Conservation (phyloP, 345 rosid genomes). For the Reutealis trisperma region DNA sequence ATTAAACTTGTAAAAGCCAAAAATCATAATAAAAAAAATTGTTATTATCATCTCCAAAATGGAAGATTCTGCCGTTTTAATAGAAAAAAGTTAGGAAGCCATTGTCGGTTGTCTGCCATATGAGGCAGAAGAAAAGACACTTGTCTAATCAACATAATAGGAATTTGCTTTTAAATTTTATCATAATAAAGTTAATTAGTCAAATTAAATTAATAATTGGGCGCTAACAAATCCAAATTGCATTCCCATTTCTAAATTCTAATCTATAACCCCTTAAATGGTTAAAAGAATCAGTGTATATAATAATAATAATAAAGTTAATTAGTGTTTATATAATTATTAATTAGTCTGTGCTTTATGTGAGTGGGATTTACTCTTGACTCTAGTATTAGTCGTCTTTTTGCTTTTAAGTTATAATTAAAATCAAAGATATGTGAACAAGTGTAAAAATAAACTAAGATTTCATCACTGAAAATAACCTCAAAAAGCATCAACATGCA, state of each 20-base stretch:
- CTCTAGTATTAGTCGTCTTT: background rate
- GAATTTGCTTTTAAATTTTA: background rate
- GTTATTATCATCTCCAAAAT: too few relatives aligned
- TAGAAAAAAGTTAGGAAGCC: background rate
- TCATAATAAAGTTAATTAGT: background rate
- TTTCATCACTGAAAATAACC: background rate
- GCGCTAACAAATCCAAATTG: background rate
- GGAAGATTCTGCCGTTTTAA: too few relatives aligned
- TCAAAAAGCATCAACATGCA: background rate
- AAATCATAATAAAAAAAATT: too few relatives aligned
- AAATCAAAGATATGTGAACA: too few relatives aligned
- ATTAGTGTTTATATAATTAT: too few relatives aligned
- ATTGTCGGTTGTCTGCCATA: conserved; percentile 14
- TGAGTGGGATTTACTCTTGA: conserved; percentile 4
- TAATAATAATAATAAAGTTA: too few relatives aligned
- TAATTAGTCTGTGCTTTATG: background rate
- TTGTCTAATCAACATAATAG: background rate
- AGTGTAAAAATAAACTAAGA: too few relatives aligned
- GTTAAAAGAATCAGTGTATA: too few relatives aligned
- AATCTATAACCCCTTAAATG: too few relatives aligned
- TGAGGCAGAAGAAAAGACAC: conserved; percentile 8
- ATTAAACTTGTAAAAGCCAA: too few relatives aligned
- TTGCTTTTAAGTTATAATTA: too few relatives aligned
- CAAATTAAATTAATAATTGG: background rate
- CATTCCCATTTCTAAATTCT: conserved; percentile 14